Conservation (phyloP, 108 stramenopile genomes). For the Licmophora abbreviata region DNA sequence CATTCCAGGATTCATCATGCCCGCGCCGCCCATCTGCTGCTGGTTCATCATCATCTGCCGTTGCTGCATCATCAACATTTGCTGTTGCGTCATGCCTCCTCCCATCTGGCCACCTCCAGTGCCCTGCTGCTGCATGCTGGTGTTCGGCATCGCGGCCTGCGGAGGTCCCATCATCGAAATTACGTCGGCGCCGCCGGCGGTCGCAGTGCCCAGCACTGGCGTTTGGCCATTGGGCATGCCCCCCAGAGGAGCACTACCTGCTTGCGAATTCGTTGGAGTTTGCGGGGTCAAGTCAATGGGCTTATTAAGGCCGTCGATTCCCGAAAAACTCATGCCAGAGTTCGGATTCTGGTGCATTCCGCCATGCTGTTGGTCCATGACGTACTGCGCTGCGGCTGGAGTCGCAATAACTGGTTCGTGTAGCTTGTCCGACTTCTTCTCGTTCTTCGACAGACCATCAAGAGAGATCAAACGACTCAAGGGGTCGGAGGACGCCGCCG, state of each 20-base stretch:
- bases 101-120: not conserved
- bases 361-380: conserved; percentile 11
- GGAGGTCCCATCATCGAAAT: conserved; percentile 29
- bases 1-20: conserved; percentile 5
- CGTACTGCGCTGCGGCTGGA: conserved; percentile 21
- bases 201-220: conserved; percentile 18
- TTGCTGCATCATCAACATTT: conserved; percentile 6
- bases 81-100: conserved; percentile 1
- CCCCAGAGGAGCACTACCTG: conserved; percentile 7
- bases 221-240: conserved; percentile 14
- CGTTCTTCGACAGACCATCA: conserved; percentile 70
- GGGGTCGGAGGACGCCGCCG: conserved; percentile 46
- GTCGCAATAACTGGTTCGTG: conserved; percentile 18
- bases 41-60: conserved; percentile 8
- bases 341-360: conserved; percentile 5
- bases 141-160: conserved; percentile 1
- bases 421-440: conserved; percentile 28
- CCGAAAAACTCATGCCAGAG: conserved; percentile 9
- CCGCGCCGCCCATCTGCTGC: conserved; percentile 9
- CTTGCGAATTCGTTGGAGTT: not conserved
- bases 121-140: not conserved
- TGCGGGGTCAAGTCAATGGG: conserved; percentile 3
- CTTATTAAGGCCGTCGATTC: conserved; percentile 17
- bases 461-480: conserved; percentile 66
- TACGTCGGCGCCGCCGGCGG: conserved; percentile 37